Evolutionary conservation across 2,329 filamentous ascomycete species (phyloP).

Genomic region (Alternaria alternata): DNA sequence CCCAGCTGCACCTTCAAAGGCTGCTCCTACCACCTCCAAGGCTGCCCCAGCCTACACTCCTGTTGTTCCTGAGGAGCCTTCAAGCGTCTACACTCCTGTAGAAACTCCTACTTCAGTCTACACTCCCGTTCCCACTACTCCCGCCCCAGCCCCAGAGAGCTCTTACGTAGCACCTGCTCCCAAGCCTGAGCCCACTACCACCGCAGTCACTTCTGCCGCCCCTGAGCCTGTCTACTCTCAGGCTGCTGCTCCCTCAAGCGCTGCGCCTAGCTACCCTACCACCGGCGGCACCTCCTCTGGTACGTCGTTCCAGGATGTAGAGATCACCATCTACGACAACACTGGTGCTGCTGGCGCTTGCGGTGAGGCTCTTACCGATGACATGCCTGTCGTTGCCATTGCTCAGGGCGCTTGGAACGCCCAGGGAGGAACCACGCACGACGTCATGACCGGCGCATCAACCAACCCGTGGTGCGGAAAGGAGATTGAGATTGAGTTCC

Average conservation of each 20-base stretch:
- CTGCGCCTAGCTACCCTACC: conserved; percentile 10
- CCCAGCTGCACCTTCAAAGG: conserved; percentile 16
- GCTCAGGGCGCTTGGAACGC: conserved; percentile 29
- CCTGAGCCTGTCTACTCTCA: conserved; percentile 10
- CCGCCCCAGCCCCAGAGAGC: conserved; percentile 15
- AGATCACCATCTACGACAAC: conserved; percentile 49
- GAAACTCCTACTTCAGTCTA: conserved; percentile 15
- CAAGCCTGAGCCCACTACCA: conserved; percentile 15
- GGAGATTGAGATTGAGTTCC: conserved; percentile 43
- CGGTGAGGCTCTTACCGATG: conserved; percentile 36
- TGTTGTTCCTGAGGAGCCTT: conserved; percentile 12
- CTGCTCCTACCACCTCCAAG: conserved; percentile 1
- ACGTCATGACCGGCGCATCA: conserved; percentile 39
- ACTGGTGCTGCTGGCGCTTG: conserved; percentile 41
- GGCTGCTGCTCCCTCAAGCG: conserved; percentile 11
- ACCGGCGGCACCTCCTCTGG: conserved; percentile 13
- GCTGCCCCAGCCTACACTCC: conserved; percentile 23
- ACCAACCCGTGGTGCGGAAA: conserved; percentile 48
- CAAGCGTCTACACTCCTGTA: conserved; percentile 23
- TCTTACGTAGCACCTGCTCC: conserved; percentile 15
- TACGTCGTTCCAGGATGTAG: conserved; percentile 27
- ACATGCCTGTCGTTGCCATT: conserved; percentile 41
- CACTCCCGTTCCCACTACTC: conserved; percentile 14
- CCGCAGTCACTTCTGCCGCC: background rate
- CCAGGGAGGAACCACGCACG: conserved; percentile 39